These are phyloP conservation scores for Nigrospora sphaerica DNA, from an alignment of 2,329 filamentous ascomycete species.

Conservation along the genomic window DNA sequence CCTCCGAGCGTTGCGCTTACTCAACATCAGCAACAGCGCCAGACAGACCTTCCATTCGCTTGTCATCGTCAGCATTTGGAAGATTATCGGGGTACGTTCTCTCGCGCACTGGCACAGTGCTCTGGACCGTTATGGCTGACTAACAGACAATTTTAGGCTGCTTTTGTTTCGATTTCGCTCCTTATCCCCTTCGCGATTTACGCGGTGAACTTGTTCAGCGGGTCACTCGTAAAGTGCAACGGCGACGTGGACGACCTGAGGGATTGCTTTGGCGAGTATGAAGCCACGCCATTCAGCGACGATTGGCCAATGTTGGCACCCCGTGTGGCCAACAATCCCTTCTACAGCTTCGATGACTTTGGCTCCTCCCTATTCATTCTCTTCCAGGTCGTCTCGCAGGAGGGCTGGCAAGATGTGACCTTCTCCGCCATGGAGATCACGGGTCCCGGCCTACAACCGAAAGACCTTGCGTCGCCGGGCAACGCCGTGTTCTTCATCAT, in stretches of 20 bases:
- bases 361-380: slow-evolving; percentile 90
- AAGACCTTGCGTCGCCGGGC: slow-evolving; percentile 61
- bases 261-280: slow-evolving; percentile 81
- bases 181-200: slow-evolving; percentile 96
- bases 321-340: slow-evolving; percentile 72
- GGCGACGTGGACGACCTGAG: slow-evolving; percentile 43
- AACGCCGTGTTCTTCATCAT: slow-evolving; percentile 93
- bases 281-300: slow-evolving; percentile 63
- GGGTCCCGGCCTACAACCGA: slow-evolving; percentile 66
- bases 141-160: slow-evolving; percentile 41
- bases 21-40: slow-evolving; percentile 95
- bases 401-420: slow-evolving; percentile 95
- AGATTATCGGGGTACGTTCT: slow-evolving; percentile 71
- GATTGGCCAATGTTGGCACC: slow-evolving; percentile 79
- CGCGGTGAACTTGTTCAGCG: slow-evolving; percentile 86
- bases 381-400: slow-evolving; percentile 97
- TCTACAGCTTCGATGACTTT: slow-evolving; percentile 91
- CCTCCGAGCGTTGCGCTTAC: slow-evolving; percentile 77
- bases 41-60: slow-evolving; percentile 95
- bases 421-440: slow-evolving; percentile 78
- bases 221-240: slow-evolving; percentile 74
- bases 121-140: no score
- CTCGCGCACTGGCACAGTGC: not conserved
- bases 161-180: slow-evolving; percentile 88
- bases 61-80: slow-evolving; percentile 90